These are phyloP conservation scores for Eucalyptus regnans DNA, from an alignment of 345 rosid genomes.

Conservation along the genomic window DNA sequence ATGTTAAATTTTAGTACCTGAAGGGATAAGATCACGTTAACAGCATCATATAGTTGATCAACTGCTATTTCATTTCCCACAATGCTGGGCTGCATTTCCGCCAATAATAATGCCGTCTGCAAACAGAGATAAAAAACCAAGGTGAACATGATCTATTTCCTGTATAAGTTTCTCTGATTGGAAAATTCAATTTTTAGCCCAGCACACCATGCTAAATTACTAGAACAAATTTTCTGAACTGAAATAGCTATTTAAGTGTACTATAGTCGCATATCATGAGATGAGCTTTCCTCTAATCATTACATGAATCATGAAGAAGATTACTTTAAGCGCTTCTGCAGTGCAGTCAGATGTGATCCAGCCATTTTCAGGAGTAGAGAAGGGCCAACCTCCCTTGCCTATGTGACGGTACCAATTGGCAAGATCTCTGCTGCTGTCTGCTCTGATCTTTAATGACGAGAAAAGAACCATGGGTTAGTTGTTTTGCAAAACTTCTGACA, in stretches of 20 bases:
- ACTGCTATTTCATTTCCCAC: conserved; percentile 34
- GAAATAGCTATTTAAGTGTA: neutral
- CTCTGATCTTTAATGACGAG: conserved; percentile 7
- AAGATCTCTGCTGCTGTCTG: conserved; percentile 8
- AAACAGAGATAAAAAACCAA: neutral
- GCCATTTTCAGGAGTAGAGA: conserved; percentile 51
- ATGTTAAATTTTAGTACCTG: conserved; percentile 17
- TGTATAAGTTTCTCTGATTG: neutral
- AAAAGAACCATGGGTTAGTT: neutral
- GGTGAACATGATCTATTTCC: neutral
- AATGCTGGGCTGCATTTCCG: conserved; percentile 14
- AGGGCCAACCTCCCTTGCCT: conserved; percentile 61
- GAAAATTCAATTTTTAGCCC: neutral
- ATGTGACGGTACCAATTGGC: conserved; percentile 39
- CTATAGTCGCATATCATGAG: neutral
- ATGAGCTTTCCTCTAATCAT: neutral
- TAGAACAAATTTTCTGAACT: neutral
- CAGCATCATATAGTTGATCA: conserved; percentile 36
- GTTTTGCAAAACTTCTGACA: neutral
- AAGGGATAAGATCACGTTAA: conserved; percentile 37
- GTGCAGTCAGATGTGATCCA: conserved; percentile 59
- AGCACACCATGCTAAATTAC: neutral
- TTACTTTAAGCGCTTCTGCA: conserved; percentile 45
- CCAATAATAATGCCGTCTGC: conserved; percentile 40
- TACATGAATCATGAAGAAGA: neutral